phyloP scores from a whole-genome alignment of 2,329 filamentous ascomycete species.

The Epichloe typhina region DNA sequence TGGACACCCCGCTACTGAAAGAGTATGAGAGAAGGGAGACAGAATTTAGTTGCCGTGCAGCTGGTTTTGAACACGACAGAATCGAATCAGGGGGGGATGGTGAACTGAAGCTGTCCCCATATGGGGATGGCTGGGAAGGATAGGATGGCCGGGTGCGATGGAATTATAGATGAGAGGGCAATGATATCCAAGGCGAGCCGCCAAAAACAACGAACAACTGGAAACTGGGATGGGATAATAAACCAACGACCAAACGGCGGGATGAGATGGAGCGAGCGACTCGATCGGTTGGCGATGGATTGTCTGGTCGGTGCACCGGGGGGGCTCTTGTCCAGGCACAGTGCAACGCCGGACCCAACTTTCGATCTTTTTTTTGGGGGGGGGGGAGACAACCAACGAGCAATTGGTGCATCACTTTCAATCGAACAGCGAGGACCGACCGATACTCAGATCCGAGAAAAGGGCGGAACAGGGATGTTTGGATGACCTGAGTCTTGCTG shows the following conservation, averaged over 20 bases:
- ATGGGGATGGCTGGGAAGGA: background rate
- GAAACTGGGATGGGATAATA: background rate
- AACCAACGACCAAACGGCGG: background rate
- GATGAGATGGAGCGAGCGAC: background rate
- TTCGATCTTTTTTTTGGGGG: background rate
- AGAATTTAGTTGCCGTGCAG: background rate
- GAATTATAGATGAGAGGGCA: too few species aligned
- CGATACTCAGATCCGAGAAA: background rate
- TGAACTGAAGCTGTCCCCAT: background rate
- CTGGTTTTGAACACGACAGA: background rate
- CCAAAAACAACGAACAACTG: background rate
- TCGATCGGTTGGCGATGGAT: constrained; percentile 3
- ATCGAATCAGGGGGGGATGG: background rate
- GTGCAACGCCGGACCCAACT: background rate
- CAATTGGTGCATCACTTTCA: constrained; percentile 1
- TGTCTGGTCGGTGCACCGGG: background rate
- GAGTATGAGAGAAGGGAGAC: constrained; percentile 2
- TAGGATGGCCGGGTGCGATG: background rate
- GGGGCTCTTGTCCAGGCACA: background rate
- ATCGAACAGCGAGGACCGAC: background rate
- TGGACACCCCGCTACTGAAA: background rate
- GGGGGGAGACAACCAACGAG: constrained; percentile 1
- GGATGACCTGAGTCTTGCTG: background rate
- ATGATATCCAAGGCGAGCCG: background rate
- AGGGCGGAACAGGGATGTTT: constrained; percentile 5